Evolutionary conservation across 495 filamentous ascomycete species (phyloP).

Genomic region (Articulospora tetracladia): DNA sequence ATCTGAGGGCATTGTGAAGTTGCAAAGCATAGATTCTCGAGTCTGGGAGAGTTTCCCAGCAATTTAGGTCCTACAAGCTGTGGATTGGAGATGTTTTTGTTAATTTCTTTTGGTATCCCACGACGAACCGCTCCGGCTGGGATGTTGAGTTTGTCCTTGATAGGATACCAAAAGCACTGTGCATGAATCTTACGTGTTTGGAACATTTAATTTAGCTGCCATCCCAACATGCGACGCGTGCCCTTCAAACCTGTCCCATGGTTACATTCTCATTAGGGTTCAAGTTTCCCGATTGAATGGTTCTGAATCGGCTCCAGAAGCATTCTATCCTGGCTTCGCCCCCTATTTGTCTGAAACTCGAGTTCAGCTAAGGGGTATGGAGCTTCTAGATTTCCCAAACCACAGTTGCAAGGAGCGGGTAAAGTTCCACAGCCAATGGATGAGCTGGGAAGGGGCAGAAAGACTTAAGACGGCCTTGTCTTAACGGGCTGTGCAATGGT

Average conservation of each 20-base stretch:
- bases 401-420: background rate
- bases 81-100: background rate
- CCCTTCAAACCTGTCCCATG: background rate
- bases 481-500: background rate
- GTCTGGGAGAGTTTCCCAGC: background rate
- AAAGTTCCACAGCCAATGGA: too few species aligned
- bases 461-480: too few species aligned
- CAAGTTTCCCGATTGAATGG: background rate
- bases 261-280: background rate
- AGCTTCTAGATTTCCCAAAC: background rate
- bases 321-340: background rate
- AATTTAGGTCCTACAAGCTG: background rate
- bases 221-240: conserved; percentile 17
- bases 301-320: background rate
- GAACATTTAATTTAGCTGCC: conserved; percentile 7
- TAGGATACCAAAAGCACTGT: background rate
- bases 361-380: background rate
- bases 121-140: background rate
- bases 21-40: background rate
- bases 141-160: background rate
- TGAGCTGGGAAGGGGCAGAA: too few species aligned
- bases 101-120: background rate
- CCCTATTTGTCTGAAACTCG: background rate
- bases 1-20: background rate
- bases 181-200: conserved; percentile 17